These are phyloP conservation scores for Bisporella sp. DNA, from an alignment of 2,329 filamentous ascomycete species.

Conservation along the genomic window DNA sequence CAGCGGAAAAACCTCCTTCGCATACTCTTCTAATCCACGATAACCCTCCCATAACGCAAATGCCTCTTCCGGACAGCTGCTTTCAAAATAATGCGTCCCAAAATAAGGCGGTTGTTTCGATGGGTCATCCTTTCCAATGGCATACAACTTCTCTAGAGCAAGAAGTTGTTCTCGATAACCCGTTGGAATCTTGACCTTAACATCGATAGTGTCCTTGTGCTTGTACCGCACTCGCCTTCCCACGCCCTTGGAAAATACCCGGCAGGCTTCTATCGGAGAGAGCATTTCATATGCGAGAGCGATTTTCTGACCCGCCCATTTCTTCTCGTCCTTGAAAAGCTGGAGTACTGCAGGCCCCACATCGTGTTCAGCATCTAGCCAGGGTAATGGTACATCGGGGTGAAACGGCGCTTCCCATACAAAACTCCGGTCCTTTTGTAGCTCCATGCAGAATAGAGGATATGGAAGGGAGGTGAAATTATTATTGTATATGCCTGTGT, in stretches of 20 bases:
- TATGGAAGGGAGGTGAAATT: conserved; percentile 94
- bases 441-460: conserved; percentile 91
- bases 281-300: conserved; percentile 87
- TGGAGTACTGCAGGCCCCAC: conserved; percentile 87
- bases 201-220: conserved; percentile 63
- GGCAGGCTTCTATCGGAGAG: conserved; percentile 75
- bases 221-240: conserved; percentile 73
- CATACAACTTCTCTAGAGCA: conserved; percentile 54
- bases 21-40: conserved; percentile 87
- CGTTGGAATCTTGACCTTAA: conserved; percentile 77
- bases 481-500: conserved; percentile 97
- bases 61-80: conserved; percentile 65
- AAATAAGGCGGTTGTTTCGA: conserved; percentile 54
- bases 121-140: conserved; percentile 38
- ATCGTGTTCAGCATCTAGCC: conserved; percentile 95
- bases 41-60: conserved; percentile 87
- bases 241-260: conserved; percentile 71
- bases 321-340: conserved; percentile 87
- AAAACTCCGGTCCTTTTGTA: conserved; percentile 78
- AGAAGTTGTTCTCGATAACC: conserved; percentile 87
- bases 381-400: conserved; percentile 80
- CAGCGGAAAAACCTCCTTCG: conserved; percentile 84
- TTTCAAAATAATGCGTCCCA: conserved; percentile 48
- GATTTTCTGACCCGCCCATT: conserved; percentile 76
- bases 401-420: conserved; percentile 93